Conservation (phyloP, 257 asterid species). For the Osmanthus fragrans region DNA sequence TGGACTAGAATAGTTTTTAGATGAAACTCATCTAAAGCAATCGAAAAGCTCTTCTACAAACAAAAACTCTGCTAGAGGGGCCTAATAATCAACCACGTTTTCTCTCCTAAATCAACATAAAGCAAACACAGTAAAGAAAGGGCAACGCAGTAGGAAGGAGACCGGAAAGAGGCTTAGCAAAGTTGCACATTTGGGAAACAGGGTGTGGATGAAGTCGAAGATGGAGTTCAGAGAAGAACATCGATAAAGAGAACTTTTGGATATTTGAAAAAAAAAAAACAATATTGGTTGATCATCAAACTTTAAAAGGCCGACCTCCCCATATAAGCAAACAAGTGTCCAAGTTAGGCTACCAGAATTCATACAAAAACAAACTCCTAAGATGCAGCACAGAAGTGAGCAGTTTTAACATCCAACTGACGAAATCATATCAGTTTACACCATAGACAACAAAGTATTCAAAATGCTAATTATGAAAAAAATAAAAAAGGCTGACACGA, state of each 20-base stretch:
- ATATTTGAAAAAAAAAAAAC: no score
- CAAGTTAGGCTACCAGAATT: background rate
- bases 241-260: background rate
- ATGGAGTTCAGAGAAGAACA: background rate
- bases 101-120: background rate
- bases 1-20: no score
- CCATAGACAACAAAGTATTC: background rate
- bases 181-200: background rate
- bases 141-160: no score
- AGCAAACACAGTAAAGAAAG: background rate
- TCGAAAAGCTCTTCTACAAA: no score
- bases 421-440: slow-evolving; percentile 11
- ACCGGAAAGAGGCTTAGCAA: no score
- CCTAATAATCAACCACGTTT: background rate
- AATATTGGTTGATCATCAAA: no score
- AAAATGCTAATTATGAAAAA: background rate
- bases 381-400: background rate
- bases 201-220: background rate
- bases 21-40: no score
- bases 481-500: background rate
- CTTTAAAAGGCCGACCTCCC: no score
- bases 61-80: no score
- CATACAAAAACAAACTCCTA: background rate
- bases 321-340: background rate
- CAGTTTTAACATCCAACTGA: background rate